Percentiles rank a stretch among this genome's conserved stretches.
These are phyloP conservation scores for Aspergillus homomorphus DNA, from an alignment of 495 filamentous ascomycete genomes.

Conservation along the genomic window DNA sequence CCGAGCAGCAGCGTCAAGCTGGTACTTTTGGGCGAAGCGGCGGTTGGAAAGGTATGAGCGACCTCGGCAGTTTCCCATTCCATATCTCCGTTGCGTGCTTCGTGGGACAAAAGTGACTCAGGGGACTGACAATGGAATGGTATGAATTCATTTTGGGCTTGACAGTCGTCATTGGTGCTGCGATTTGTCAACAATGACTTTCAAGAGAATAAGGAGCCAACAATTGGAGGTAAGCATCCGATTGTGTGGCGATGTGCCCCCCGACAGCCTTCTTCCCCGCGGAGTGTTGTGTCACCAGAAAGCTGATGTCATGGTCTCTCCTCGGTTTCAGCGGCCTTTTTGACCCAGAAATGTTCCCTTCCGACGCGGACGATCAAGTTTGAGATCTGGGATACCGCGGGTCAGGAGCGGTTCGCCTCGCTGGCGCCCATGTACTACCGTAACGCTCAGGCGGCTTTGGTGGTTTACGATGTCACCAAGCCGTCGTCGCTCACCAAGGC, in stretches of 20 bases:
- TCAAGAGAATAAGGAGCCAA: constrained; percentile 99
- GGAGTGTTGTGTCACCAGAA: neutral
- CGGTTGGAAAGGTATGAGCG: constrained; percentile 85
- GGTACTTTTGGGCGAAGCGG: constrained; percentile 92
- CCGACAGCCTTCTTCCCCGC: neutral
- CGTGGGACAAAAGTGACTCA: constrained; percentile 23
- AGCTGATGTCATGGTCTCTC: constrained; percentile 29
- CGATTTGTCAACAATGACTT: constrained; percentile 99
- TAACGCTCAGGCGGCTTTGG: constrained; percentile 96
- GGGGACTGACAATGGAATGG: constrained; percentile 22
- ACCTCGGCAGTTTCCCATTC: constrained; percentile 10
- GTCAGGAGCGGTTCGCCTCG: constrained; percentile 95
- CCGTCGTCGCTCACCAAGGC: constrained; percentile 93
- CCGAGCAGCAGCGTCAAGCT: constrained; percentile 99
- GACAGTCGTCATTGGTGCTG: constrained; percentile 91
- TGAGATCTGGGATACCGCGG: constrained; percentile 99
- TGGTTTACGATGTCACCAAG: constrained; percentile 98
- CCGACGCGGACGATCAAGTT: constrained; percentile 98
- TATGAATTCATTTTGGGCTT: constrained; percentile 7
- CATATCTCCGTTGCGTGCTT: constrained; percentile 6
- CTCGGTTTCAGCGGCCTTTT: constrained; percentile 72
- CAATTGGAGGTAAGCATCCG: constrained; percentile 80
- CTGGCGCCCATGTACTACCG: constrained; percentile 99
- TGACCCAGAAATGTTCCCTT: constrained; percentile 97
- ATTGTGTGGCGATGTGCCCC: constrained; percentile 5